A percentile compares a stretch with the other conserved stretches of the same genome.
Conservation (phyloP, 2,329 filamentous ascomycete species). For the Ophiostoma quercus region DNA sequence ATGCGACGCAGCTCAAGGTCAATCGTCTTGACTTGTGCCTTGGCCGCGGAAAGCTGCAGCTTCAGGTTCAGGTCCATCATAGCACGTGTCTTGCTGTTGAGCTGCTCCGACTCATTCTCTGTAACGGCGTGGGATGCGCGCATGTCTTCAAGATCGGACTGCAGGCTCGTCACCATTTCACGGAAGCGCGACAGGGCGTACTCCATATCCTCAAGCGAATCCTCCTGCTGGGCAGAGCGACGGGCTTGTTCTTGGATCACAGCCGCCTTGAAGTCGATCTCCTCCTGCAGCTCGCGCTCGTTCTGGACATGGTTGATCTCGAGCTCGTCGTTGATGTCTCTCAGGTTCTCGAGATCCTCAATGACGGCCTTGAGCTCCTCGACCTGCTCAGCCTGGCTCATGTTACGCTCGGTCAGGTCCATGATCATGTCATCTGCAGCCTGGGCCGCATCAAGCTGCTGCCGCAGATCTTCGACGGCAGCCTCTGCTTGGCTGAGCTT, state of each 20-base stretch:
- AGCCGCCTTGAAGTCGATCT: conserved; percentile 81
- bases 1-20: conserved; percentile 82
- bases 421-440: conserved; percentile 93
- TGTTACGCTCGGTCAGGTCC: conserved; percentile 81
- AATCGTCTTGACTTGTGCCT: conserved; percentile 90
- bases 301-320: conserved; percentile 90
- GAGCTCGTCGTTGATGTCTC: conserved; percentile 90
- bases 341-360: conserved; percentile 80
- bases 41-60: conserved; percentile 80
- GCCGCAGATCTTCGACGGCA: conserved; percentile 76
- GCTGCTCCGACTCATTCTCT: conserved; percentile 85
- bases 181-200: conserved; percentile 85
- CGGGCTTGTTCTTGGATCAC: conserved; percentile 77
- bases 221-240: conserved; percentile 69
- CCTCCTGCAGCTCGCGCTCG: conserved; percentile 89
- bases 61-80: conserved; percentile 98
- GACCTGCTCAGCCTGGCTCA: conserved; percentile 74
- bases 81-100: conserved; percentile 79
- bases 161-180: conserved; percentile 78
- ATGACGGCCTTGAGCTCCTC: conserved; percentile 76
- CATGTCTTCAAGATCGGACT: conserved; percentile 86
- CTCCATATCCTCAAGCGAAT: conserved; percentile 78
- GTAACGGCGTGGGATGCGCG: conserved; percentile 86
- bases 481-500: conserved; percentile 68
- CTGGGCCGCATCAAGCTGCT: conserved; percentile 83